These are phyloP conservation scores for Leptographium procerum DNA, from an alignment of 2,329 filamentous ascomycete species.

Conservation along the genomic window DNA sequence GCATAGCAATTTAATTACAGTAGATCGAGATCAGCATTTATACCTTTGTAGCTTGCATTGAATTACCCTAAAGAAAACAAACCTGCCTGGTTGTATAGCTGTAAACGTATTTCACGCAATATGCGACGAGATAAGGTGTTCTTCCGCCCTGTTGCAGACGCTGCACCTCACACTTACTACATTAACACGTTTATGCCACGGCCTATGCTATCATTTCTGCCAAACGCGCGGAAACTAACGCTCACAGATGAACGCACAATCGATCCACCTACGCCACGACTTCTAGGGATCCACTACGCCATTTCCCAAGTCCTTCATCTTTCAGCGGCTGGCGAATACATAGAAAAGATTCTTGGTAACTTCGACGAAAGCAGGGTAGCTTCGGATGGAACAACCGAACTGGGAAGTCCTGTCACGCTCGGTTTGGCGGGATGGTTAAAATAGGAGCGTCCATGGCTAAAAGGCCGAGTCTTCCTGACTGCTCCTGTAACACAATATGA, in stretches of 20 bases:
- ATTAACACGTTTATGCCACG: not conserved
- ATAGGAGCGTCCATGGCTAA: not conserved
- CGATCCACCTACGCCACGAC: not conserved
- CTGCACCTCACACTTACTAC: not conserved
- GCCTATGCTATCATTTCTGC: not conserved
- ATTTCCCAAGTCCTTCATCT: not conserved
- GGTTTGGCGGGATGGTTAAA: not conserved
- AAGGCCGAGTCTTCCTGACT: too few relatives aligned
- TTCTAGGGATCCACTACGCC: not conserved
- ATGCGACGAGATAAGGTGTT: too few relatives aligned
- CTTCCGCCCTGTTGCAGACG: not conserved
- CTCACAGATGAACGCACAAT: not conserved
- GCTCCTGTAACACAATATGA: too few relatives aligned
- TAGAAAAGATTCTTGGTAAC: not conserved
- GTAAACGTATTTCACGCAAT: too few relatives aligned
- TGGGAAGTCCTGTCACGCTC: not conserved
- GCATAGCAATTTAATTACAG: too few relatives aligned
- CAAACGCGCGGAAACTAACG: not conserved
- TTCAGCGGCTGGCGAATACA: not conserved
- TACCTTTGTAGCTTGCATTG: too few relatives aligned
- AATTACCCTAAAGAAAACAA: too few relatives aligned
- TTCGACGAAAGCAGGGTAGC: not conserved
- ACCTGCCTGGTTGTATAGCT: too few relatives aligned
- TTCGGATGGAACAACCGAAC: not conserved
- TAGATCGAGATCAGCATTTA: too few relatives aligned